These are phyloP conservation scores for Ganoderma lucidum DNA, from an alignment of 1,284 basidiomycete species.

Conservation along the genomic window DNA sequence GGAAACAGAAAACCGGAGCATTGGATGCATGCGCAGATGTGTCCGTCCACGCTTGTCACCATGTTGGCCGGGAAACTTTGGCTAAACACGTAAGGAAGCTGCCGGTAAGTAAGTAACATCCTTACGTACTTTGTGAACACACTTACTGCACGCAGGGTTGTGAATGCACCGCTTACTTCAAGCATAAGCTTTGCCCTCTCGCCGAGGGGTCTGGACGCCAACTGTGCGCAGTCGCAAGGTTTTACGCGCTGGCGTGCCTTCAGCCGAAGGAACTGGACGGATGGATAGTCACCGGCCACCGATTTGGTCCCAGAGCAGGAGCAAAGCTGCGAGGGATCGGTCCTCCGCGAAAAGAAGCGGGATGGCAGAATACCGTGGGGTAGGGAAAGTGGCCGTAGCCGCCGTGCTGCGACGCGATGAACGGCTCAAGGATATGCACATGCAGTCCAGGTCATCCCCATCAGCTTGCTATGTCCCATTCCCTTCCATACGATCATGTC, in stretches of 20 bases:
- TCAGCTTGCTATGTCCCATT: neutral
- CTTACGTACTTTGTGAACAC: neutral
- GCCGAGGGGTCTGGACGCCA: conserved; percentile 22
- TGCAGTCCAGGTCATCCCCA: neutral
- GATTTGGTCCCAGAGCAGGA: conserved; percentile 40
- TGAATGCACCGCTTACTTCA: conserved; percentile 23
- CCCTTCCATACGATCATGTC: neutral
- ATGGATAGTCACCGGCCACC: conserved; percentile 46
- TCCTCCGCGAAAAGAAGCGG: conserved; percentile 38
- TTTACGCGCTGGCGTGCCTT: conserved; percentile 48
- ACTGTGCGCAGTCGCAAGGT: conserved; percentile 43
- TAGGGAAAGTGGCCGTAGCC: conserved; percentile 42
- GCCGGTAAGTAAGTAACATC: conserved; percentile 8
- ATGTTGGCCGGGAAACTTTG: neutral
- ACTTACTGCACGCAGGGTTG: neutral
- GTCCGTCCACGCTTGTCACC: neutral
- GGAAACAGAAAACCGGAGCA: conserved; percentile 14
- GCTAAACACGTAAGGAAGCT: conserved; percentile 9
- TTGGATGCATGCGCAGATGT: conserved; percentile 23
- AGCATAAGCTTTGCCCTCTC: conserved; percentile 19
- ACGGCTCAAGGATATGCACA: conserved; percentile 16
- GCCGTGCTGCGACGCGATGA: conserved; percentile 32
- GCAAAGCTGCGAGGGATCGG: conserved; percentile 36
- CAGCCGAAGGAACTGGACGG: conserved; percentile 45
- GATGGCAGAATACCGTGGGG: conserved; percentile 42